Percentiles rank a stretch among this genome's conserved stretches.
Evolutionary conservation across 768 basidiomycete genomes (phyloP).

Genomic region (Leccinum aurantiacum): DNA sequence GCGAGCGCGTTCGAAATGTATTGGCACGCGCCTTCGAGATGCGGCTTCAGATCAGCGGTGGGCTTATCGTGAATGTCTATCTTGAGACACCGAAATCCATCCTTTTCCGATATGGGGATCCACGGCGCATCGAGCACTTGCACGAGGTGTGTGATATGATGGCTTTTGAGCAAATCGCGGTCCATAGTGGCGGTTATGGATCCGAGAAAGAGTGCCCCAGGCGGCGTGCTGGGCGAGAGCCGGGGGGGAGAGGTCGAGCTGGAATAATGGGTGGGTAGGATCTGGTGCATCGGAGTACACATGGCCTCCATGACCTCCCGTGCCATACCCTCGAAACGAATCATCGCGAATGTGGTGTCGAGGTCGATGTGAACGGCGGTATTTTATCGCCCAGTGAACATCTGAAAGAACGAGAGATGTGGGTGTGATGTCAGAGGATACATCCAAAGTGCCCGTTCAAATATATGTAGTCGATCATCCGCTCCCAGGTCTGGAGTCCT

Average conservation of each 20-base stretch:
- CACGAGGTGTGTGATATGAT: slow-evolving; percentile 59
- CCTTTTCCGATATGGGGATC: slow-evolving; percentile 48
- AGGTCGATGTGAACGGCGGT: slow-evolving; percentile 1
- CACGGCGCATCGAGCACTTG: slow-evolving; percentile 68
- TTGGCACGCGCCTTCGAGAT: slow-evolving; percentile 66
- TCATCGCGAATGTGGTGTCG: slow-evolving; percentile 47
- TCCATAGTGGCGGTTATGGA: slow-evolving; percentile 63
- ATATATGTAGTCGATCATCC: slow-evolving; percentile 27
- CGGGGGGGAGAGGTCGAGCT: slow-evolving; percentile 17
- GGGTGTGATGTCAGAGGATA: slow-evolving; percentile 14
- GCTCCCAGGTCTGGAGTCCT: slow-evolving; percentile 12
- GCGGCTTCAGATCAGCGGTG: slow-evolving; percentile 60
- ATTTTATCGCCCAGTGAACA: slow-evolving; percentile 8
- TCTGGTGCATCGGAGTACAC: slow-evolving; percentile 83
- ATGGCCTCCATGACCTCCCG: slow-evolving; percentile 80
- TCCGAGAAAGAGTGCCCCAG: slow-evolving; percentile 67
- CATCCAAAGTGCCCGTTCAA: slow-evolving; percentile 20
- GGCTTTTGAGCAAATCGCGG: slow-evolving; percentile 45
- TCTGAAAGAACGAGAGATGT: slow-evolving; percentile 1
- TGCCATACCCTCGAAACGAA: slow-evolving; percentile 73
- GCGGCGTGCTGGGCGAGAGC: slow-evolving; percentile 8
- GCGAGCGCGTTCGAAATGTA: slow-evolving; percentile 64
- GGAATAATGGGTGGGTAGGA: slow-evolving; percentile 46
- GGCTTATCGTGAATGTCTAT: slow-evolving; percentile 68
- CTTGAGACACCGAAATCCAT: slow-evolving; percentile 55